Conservation (phyloP, 495 filamentous ascomycete species). For the Pyrenula aspistea region DNA sequence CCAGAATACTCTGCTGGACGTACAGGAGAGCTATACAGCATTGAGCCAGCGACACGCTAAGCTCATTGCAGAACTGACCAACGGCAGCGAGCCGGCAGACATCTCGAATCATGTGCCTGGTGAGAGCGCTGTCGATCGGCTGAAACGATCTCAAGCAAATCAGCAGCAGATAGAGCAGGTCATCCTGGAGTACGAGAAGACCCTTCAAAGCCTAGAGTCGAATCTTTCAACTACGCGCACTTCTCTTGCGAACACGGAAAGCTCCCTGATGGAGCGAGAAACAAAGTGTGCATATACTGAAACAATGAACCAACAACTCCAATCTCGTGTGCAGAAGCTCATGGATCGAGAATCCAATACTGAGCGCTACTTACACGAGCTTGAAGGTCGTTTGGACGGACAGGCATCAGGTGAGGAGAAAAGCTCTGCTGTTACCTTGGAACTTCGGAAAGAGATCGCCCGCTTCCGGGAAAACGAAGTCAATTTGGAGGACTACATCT, state of each 20-base stretch:
- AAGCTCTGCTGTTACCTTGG: constrained; percentile 68
- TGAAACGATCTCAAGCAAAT: constrained; percentile 91
- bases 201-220: constrained; percentile 85
- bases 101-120: constrained; percentile 45
- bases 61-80: constrained; percentile 87
- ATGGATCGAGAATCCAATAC: constrained; percentile 81
- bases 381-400: constrained; percentile 81
- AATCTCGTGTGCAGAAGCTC: constrained; percentile 75
- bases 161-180: constrained; percentile 92
- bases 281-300: constrained; percentile 85
- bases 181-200: constrained; percentile 96
- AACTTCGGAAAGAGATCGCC: constrained; percentile 82
- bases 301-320: constrained; percentile 81
- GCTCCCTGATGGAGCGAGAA: constrained; percentile 80
- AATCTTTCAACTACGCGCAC: constrained; percentile 82
- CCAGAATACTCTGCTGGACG: constrained; percentile 85
- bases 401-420: constrained; percentile 88
- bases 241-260: constrained; percentile 73
- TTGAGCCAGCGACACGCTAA: constrained; percentile 86
- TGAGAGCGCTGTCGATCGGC: constrained; percentile 72
- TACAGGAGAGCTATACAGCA: constrained; percentile 88
- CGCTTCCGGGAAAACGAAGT: constrained; percentile 86
- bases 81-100: constrained; percentile 49
- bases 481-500: constrained; percentile 88
- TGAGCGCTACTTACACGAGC: constrained; percentile 80